These are phyloP conservation scores for Chalciporus pseudorubinellus DNA, from an alignment of 768 basidiomycete species.

Conservation along the genomic window DNA sequence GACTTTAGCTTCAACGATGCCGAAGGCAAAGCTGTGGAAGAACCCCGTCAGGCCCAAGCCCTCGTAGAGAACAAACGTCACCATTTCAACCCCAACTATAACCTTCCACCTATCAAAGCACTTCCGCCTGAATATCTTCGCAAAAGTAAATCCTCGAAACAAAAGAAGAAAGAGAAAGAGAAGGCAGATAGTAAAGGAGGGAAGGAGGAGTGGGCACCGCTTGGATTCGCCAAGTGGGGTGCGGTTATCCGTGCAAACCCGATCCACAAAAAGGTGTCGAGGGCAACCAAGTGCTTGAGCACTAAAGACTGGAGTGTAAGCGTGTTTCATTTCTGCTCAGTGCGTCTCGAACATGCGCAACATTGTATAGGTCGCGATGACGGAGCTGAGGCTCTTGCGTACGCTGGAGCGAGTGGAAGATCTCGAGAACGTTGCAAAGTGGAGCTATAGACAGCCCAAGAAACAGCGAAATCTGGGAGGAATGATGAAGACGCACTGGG, in stretches of 20 bases:
- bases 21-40: conserved; percentile 24
- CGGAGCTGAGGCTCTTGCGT: conserved; percentile 73
- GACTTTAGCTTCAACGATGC: conserved; percentile 35
- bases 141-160: conserved; percentile 46
- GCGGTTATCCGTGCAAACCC: conserved; percentile 78
- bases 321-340: conserved; percentile 15
- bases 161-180: conserved; percentile 52
- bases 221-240: conserved; percentile 71
- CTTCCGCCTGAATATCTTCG: conserved; percentile 56
- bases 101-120: conserved; percentile 52
- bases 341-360: not conserved
- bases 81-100: conserved; percentile 47
- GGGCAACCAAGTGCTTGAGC: conserved; percentile 73
- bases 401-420: conserved; percentile 83
- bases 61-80: conserved; percentile 26
- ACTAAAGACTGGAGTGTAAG: conserved; percentile 83
- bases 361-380: conserved; percentile 62
- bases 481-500: conserved; percentile 85
- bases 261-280: conserved; percentile 63
- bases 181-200: conserved; percentile 51
- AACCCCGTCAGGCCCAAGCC: conserved; percentile 11
- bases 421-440: conserved; percentile 74
- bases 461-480: conserved; percentile 82
- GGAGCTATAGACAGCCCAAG: conserved; percentile 95
- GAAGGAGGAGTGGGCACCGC: conserved; percentile 60